Conservation (phyloP, 441 rosid genomes). For the Hura crepitans region DNA sequence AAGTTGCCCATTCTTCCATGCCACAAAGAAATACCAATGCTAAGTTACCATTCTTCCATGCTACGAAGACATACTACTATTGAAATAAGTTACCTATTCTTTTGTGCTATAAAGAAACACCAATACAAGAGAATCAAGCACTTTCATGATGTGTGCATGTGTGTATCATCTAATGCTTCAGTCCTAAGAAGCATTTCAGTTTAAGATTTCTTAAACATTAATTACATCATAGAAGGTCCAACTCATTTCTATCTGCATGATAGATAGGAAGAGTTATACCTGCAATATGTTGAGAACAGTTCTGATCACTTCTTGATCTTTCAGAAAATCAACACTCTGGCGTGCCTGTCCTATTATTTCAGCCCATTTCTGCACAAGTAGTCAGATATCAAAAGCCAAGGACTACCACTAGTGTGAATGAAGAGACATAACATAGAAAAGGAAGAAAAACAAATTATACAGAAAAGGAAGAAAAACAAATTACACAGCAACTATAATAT, state of each 20-base stretch:
- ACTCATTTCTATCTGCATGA: no score
- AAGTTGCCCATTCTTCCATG: background rate
- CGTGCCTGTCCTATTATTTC: conserved; percentile 97
- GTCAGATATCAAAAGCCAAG: conserved; percentile 17
- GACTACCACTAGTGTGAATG: background rate
- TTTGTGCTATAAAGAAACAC: background rate
- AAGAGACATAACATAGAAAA: background rate
- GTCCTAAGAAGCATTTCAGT: background rate
- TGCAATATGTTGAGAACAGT: conserved; percentile 92
- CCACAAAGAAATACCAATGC: background rate
- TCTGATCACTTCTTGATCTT: conserved; percentile 89
- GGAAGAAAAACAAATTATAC: background rate
- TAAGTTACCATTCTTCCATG: no score
- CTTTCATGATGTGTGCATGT: no score
- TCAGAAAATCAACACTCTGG: conserved; percentile 89
- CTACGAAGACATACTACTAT: no score
- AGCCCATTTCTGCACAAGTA: conserved; percentile 81
- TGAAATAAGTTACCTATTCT: background rate
- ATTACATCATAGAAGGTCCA: background rate
- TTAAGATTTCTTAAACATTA: background rate
- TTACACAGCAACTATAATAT: background rate
- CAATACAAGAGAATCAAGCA: background rate
- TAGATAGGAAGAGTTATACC: conserved; percentile 53
- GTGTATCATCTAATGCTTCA: no score
- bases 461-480: no score